phyloP scores from a whole-genome alignment of 2,329 filamentous ascomycete genomes.

The Phaeoacremonium minimum region DNA sequence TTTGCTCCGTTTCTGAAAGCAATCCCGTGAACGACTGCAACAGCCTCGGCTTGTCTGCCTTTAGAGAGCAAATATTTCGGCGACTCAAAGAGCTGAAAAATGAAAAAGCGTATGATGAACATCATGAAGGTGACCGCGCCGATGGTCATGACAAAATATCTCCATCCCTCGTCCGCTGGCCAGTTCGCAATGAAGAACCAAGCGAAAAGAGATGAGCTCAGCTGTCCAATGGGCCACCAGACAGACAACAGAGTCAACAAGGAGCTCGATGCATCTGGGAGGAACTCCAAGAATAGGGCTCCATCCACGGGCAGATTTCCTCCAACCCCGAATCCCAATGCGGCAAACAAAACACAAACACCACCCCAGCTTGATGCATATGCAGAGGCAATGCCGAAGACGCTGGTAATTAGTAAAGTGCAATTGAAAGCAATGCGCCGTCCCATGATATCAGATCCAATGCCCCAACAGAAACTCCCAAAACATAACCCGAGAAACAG shows the following conservation, averaged over 20 bases:
- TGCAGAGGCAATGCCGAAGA: conserved; percentile 69
- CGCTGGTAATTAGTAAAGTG: conserved; percentile 69
- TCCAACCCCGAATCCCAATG: conserved; percentile 66
- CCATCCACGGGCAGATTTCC: conserved; percentile 62
- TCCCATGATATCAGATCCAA: conserved; percentile 73
- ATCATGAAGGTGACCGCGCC: conserved; percentile 71
- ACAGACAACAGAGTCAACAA: conserved; percentile 76
- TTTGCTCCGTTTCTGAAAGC: conserved; percentile 65
- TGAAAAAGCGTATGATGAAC: conserved; percentile 73
- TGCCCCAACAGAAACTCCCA: conserved; percentile 77
- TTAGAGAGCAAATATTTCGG: conserved; percentile 77
- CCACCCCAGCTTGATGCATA: conserved; percentile 64
- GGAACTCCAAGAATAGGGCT: conserved; percentile 60
- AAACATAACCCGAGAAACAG: conserved; percentile 73
- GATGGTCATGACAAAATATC: conserved; percentile 67
- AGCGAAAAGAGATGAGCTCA: conserved; percentile 66
- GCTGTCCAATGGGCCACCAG: conserved; percentile 83
- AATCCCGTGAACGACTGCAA: conserved; percentile 74
- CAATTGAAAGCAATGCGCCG: conserved; percentile 77
- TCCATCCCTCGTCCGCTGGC: conserved; percentile 69
- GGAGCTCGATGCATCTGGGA: conserved; percentile 67
- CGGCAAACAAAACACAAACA: conserved; percentile 56
- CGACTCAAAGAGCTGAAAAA: conserved; percentile 80
- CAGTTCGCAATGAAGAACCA: conserved; percentile 73
- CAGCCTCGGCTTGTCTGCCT: conserved; percentile 74